Evolutionary conservation across 2,329 filamentous ascomycete species (phyloP).

Genomic region (Dactylella cylindrospora): DNA sequence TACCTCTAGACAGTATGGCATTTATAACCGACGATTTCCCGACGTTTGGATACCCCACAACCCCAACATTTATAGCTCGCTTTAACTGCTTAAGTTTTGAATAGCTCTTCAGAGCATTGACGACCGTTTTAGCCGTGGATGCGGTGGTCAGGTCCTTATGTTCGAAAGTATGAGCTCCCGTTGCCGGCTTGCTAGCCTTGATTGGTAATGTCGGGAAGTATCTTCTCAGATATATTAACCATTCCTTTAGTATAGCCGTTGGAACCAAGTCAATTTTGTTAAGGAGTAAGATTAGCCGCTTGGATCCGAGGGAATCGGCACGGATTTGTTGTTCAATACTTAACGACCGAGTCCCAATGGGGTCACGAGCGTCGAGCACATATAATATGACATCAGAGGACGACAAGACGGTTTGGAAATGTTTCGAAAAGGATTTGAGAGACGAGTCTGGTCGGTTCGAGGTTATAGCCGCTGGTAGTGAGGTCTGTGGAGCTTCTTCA

Average conservation of each 20-base stretch:
- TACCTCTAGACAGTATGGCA: conserved; percentile 75
- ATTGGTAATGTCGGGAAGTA: conserved; percentile 91
- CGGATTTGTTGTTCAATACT: conserved; percentile 89
- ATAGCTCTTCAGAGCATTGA: conserved; percentile 87
- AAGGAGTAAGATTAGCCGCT: conserved; percentile 84
- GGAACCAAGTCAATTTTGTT: conserved; percentile 96
- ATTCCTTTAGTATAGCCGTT: conserved; percentile 75
- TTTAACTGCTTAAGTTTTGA: conserved; percentile 81
- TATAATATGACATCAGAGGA: conserved; percentile 88
- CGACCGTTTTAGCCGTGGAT: conserved; percentile 78
- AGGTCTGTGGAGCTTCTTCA: conserved; percentile 13
- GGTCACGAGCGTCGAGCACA: conserved; percentile 87
- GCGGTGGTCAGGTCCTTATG: conserved; percentile 86
- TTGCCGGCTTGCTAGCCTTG: conserved; percentile 75
- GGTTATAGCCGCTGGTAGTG: conserved; percentile 20
- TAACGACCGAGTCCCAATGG: conserved; percentile 83
- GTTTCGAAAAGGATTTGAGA: conserved; percentile 86
- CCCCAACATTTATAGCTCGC: conserved; percentile 83
- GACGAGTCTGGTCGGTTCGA: conserved; percentile 62
- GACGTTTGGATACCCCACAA: conserved; percentile 94
- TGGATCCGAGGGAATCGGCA: conserved; percentile 79
- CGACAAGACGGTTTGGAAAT: conserved; percentile 90
- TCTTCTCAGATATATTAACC: conserved; percentile 79
- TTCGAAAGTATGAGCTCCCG: conserved; percentile 88
- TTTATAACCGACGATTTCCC: conserved; percentile 98